A percentile compares a stretch with the other conserved stretches of the same genome.
phyloP scores from a whole-genome alignment of 2,329 filamentous ascomycete species.

The Colletotrichum simmondsii region DNA sequence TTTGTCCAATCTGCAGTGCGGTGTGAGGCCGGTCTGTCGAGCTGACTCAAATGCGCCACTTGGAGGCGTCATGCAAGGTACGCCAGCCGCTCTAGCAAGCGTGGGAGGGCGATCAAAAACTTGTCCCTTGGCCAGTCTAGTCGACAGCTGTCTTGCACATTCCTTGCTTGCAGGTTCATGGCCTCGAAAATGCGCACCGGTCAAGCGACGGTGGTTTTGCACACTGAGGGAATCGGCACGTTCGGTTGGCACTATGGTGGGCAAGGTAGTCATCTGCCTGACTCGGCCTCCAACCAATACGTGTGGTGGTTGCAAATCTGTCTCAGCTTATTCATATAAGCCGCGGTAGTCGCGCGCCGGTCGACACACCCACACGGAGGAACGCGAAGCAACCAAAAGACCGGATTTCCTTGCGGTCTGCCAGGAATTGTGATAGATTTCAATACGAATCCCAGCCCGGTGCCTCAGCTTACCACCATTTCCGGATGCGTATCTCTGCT shows the following conservation, averaged over 20 bases:
- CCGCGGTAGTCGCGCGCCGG: slow-evolving; percentile 29
- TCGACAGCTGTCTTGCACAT: slow-evolving; percentile 17
- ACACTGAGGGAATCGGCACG: slow-evolving; percentile 5
- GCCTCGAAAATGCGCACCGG: slow-evolving; percentile 4
- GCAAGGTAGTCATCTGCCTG: slow-evolving; percentile 31
- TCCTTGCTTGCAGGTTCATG: slow-evolving; percentile 16
- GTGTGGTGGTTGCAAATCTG: slow-evolving; percentile 30
- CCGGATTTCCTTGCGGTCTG: slow-evolving; percentile 15
- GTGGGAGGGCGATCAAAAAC: slow-evolving; percentile 23
- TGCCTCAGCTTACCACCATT: slow-evolving; percentile 29
- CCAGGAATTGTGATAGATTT: slow-evolving; percentile 1
- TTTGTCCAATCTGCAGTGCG: background rate
- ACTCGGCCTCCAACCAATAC: slow-evolving; percentile 18
- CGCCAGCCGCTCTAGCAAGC: slow-evolving; percentile 20
- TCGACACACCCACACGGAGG: slow-evolving; percentile 26
- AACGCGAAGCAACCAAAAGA: slow-evolving; percentile 29
- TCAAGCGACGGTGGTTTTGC: slow-evolving; percentile 2
- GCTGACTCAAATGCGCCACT: slow-evolving; percentile 34
- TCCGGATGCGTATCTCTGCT: slow-evolving; percentile 8
- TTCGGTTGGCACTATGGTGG: slow-evolving; percentile 28
- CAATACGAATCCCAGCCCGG: slow-evolving; percentile 4
- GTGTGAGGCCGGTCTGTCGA: slow-evolving; percentile 13
- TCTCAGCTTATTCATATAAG: slow-evolving; percentile 35
- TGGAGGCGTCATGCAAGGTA: slow-evolving; percentile 40
- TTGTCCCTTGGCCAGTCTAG: slow-evolving; percentile 18